Percentiles rank a stretch among this genome's conserved stretches.
phyloP scores from a whole-genome alignment of 257 asterid species.

The Solanum habrochaites region DNA sequence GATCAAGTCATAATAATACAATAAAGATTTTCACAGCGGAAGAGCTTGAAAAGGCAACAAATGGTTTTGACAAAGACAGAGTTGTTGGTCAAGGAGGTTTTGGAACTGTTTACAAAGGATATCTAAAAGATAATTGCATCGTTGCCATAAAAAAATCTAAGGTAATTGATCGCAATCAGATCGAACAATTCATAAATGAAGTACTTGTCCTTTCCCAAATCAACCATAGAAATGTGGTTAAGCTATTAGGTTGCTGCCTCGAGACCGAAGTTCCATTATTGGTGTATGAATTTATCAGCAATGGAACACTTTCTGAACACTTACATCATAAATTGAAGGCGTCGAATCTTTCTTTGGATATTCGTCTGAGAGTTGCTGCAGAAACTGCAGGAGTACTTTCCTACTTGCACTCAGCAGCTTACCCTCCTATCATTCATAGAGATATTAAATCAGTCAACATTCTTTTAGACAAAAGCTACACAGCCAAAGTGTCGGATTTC shows the following conservation, averaged over 20 bases:
- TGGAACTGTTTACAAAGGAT: slow-evolving; percentile 5
- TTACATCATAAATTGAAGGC: slow-evolving; percentile 8
- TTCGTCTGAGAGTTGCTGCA: slow-evolving; percentile 16
- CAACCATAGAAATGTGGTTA: slow-evolving; percentile 18
- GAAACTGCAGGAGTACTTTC: slow-evolving; percentile 21
- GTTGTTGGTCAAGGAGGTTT: slow-evolving; percentile 1
- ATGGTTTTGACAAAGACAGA: background rate
- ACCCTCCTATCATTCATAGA: slow-evolving; percentile 32
- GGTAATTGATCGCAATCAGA: background rate
- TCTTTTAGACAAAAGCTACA: slow-evolving; percentile 15
- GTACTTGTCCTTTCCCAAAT: slow-evolving; percentile 19
- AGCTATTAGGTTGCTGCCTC: slow-evolving; percentile 28
- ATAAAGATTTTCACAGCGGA: background rate
- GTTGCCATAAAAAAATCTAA: slow-evolving; percentile 2
- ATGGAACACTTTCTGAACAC: slow-evolving; percentile 15
- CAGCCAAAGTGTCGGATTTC: slow-evolving; percentile 22
- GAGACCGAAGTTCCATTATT: slow-evolving; percentile 20
- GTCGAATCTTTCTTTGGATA: slow-evolving; percentile 8
- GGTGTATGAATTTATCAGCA: slow-evolving; percentile 20
- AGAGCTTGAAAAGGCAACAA: slow-evolving; percentile 2
- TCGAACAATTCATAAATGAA: slow-evolving; percentile 26
- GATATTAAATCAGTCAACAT: slow-evolving; percentile 27
- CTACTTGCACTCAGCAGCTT: slow-evolving; percentile 19
- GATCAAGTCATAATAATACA: background rate
- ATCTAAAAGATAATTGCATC: background rate